Percentiles rank a stretch among this genome's conserved stretches.
Evolutionary conservation across 192 early-diverging fungal genomes (phyloP).

Genomic region (Neocallimastix lanati): DNA sequence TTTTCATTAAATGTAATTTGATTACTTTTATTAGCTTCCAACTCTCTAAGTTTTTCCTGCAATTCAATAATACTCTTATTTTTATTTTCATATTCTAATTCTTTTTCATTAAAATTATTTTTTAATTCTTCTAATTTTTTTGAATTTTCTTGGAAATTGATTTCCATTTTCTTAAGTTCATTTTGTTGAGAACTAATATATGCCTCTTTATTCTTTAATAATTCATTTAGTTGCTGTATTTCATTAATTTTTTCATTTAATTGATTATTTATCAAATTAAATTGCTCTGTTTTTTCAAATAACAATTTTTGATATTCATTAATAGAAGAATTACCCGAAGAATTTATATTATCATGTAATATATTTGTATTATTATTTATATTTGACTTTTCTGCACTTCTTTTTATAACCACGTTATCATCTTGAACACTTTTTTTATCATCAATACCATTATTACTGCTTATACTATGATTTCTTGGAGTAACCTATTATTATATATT

Average conservation of each 20-base stretch:
- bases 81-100: not conserved
- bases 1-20: not conserved
- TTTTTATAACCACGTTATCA: not conserved
- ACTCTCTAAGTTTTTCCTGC: not conserved
- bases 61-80: not conserved
- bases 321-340: not conserved
- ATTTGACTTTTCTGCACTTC: no score
- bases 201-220: not conserved
- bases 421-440: not conserved
- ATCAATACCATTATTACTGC: not conserved
- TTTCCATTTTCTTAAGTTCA: not conserved
- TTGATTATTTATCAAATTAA: not conserved
- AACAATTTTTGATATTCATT: not conserved
- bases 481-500: no score
- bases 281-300: not conserved
- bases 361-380: no score
- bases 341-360: no score
- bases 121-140: not conserved
- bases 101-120: not conserved
- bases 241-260: not conserved
- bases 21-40: not conserved
- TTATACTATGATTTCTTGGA: not conserved
- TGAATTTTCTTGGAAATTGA: not conserved
- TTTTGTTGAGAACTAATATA: not conserved
- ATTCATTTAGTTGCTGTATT: not conserved